Base-by-base conservation (phyloP, 106 monocot species). In the Dendrobium chrysotoxum region DNA sequence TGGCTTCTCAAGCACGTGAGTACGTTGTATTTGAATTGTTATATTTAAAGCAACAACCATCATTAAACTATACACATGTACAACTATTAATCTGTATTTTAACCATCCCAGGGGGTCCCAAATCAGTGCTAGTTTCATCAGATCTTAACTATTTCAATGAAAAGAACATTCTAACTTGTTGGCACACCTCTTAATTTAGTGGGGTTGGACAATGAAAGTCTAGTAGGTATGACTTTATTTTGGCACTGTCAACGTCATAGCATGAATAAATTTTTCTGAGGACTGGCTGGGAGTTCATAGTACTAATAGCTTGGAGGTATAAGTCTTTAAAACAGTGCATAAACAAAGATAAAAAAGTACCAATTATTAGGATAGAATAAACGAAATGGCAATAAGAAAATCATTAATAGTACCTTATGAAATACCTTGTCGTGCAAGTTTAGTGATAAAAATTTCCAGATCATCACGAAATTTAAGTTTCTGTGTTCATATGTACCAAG, bases 91-190 rank as follows among this genome's bases (percentile, higher is more conserved):
- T n/a, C 30, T 44, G 77, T 85, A 85, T 39, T 44, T 66, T 68
- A 84, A 70, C 26, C 16, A 40, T 35, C 53, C 85, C 84, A 81
- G 86, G 88, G 88, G 81, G 66, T 81, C 40, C 42, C 16, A 7
- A 90, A 77, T 88, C 55, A 81, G 66, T 90, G 87, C 83, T 87
- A 86, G 84, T 81, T 90, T 86, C 90, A 85, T 90, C 88, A 78
- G 7, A 85, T 90, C 85, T 81, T 86, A 53, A 40, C 75, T 41
- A 70, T 61, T 85, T 81, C 77, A 76, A 67, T 40, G 28, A 85
- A 75, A 84, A 77, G 38, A 82, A 87, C 76, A 82, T 42, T 74
- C 35, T 77, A 74, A 28, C 2, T 6, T 40, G 44, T 76, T 38
- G 18, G 42, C 66, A 16, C 42, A 30, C 53, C 42, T 71, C 40